Evolutionary conservation across 2,329 filamentous ascomycete species (phyloP).

Genomic region (Aspergillus melleus): DNA sequence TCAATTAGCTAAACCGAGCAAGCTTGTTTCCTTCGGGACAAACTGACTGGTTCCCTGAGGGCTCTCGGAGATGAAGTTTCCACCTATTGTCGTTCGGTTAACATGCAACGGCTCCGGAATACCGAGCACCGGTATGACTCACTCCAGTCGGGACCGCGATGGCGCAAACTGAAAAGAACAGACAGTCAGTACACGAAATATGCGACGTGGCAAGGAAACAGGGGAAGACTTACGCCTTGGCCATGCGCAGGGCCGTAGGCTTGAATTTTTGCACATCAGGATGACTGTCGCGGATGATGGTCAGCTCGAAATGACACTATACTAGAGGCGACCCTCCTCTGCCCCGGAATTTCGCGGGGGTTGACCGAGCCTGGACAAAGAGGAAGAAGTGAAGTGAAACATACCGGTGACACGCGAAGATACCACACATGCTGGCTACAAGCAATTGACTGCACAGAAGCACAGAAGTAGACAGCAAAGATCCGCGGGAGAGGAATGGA

Average conservation of each 20-base stretch:
- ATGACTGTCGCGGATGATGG: constrained; percentile 54
- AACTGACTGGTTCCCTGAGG: constrained; percentile 90
- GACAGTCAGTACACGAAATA: constrained; percentile 32
- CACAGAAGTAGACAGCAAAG: constrained; percentile 10
- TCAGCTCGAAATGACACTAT: constrained; percentile 18
- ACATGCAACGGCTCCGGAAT: constrained; percentile 13
- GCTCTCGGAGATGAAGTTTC: constrained; percentile 83
- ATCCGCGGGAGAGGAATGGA: constrained; percentile 12
- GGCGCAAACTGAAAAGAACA: constrained; percentile 68
- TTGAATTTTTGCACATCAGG: constrained; percentile 97
- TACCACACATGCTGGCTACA: constrained; percentile 80
- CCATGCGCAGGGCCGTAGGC: constrained; percentile 86
- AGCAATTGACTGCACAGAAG: constrained; percentile 24
- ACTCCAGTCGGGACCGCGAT: constrained; percentile 99
- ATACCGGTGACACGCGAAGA: constrained; percentile 92
- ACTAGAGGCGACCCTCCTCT: background rate
- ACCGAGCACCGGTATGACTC: constrained; percentile 49
- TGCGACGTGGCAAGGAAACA: background rate
- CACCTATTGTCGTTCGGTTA: constrained; percentile 57
- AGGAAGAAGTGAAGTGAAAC: constrained; percentile 39
- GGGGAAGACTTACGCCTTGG: constrained; percentile 76
- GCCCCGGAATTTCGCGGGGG: constrained; percentile 13
- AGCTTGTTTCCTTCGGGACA: background rate
- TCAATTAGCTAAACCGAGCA: constrained; percentile 21
- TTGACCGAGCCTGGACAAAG: constrained; percentile 5